A percentile compares a stretch with the other conserved stretches of the same genome.
Evolutionary conservation across 768 basidiomycete species (phyloP).

Genomic region (Solioccasus polychromus): DNA sequence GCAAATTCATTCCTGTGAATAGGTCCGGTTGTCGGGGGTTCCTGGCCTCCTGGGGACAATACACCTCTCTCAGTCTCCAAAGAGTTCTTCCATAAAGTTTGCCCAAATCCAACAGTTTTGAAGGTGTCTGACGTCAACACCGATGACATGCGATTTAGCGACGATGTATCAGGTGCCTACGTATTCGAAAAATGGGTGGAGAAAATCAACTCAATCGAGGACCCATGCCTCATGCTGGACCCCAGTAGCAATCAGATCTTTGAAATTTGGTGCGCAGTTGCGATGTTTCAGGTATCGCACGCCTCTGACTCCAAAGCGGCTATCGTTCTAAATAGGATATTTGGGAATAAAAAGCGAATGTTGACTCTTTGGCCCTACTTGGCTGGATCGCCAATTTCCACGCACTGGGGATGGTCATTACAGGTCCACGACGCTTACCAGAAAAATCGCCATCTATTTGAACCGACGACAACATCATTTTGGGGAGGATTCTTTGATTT

Average conservation of each 20-base stretch:
- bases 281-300: not conserved
- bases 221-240: conserved; percentile 40
- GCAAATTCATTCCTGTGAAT: not conserved
- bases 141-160: conserved; percentile 27
- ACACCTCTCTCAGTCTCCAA: conserved; percentile 36
- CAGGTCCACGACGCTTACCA: conserved; percentile 32
- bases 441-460: conserved; percentile 30
- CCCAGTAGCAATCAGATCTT: conserved; percentile 28
- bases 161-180: conserved; percentile 23
- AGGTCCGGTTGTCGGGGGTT: conserved; percentile 43
- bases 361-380: conserved; percentile 35
- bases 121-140: conserved; percentile 27
- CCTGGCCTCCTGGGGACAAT: conserved; percentile 31
- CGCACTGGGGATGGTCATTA: conserved; percentile 38
- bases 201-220: conserved; percentile 32
- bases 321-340: conserved; percentile 25
- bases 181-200: conserved; percentile 40
- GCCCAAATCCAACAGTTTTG: conserved; percentile 36
- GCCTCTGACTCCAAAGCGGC: not conserved
- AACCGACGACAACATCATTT: not conserved
- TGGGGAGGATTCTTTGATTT: not conserved
- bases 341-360: conserved; percentile 31
- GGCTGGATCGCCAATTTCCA: conserved; percentile 32
- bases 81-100: conserved; percentile 40
- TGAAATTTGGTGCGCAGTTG: conserved; percentile 33